phyloP scores from a whole-genome alignment of 2,329 filamentous ascomycete species.

The Arachnopeziza araneosa region DNA sequence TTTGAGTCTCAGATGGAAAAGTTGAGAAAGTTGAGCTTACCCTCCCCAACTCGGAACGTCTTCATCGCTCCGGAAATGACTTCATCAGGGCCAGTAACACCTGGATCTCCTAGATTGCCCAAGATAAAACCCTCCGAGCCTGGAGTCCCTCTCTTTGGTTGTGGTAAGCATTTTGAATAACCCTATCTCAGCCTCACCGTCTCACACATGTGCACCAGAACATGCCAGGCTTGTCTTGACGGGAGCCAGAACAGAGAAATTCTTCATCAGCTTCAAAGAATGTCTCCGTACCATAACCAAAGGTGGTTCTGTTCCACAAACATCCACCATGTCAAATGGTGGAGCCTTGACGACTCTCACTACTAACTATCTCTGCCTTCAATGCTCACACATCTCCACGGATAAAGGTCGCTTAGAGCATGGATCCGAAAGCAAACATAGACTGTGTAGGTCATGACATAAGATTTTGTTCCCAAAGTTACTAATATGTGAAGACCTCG shows the following conservation, averaged over 20 bases:
- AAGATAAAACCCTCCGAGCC: slow-evolving; percentile 55
- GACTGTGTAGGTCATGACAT: slow-evolving; percentile 55
- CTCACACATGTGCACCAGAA: slow-evolving; percentile 43
- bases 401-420: slow-evolving; percentile 63
- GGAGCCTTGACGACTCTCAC: slow-evolving; percentile 55
- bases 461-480: slow-evolving; percentile 1
- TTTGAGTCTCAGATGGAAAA: background rate
- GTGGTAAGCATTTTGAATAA: slow-evolving; percentile 42
- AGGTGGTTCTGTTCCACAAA: slow-evolving; percentile 58
- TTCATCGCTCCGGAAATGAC: background rate
- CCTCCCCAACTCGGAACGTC: background rate
- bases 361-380: slow-evolving; percentile 66
- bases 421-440: slow-evolving; percentile 62
- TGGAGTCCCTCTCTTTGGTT: slow-evolving; percentile 57
- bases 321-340: slow-evolving; percentile 52
- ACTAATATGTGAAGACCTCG: slow-evolving; percentile 55
- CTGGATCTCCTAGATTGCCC: slow-evolving; percentile 25
- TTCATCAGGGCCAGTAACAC: slow-evolving; percentile 19
- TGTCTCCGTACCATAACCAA: slow-evolving; percentile 68
- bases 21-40: background rate
- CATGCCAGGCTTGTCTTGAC: slow-evolving; percentile 63
- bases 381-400: slow-evolving; percentile 64
- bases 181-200: slow-evolving; percentile 12
- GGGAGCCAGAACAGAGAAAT: slow-evolving; percentile 52
- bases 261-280: slow-evolving; percentile 66